Conservation (phyloP, 2,329 filamentous ascomycete species). For the Diaporthe sp. region DNA sequence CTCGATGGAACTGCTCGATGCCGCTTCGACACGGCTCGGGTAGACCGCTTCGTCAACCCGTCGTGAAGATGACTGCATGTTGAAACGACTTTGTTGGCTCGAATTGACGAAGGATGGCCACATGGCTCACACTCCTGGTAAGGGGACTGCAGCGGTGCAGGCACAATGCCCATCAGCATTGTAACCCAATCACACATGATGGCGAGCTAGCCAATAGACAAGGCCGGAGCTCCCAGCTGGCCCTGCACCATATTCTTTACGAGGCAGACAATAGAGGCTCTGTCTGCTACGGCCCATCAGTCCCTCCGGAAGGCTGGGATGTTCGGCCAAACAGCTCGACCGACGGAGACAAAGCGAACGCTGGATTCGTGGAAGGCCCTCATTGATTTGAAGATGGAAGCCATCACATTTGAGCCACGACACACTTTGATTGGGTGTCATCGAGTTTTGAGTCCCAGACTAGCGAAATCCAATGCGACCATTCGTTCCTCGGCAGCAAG, state of each 20-base stretch:
- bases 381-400: neutral
- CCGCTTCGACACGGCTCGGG: conserved; percentile 11
- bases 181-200: neutral
- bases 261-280: neutral
- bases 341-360: neutral
- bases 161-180: conserved; percentile 4
- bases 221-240: neutral
- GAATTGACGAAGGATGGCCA: conserved; percentile 20
- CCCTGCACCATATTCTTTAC: neutral
- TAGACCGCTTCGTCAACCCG: conserved; percentile 1
- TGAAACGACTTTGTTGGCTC: conserved; percentile 4
- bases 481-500: neutral
- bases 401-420: neutral
- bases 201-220: conserved; percentile 1
- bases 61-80: conserved; percentile 22
- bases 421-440: neutral
- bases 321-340: neutral
- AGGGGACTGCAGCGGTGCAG: neutral
- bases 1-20: neutral
- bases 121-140: conserved; percentile 2
- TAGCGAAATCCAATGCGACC: neutral
- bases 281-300: neutral
- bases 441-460: neutral
- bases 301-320: neutral
- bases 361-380: neutral